Base-by-base conservation (phyloP, 805 yeast genomes). In the Candida maris region DNA sequence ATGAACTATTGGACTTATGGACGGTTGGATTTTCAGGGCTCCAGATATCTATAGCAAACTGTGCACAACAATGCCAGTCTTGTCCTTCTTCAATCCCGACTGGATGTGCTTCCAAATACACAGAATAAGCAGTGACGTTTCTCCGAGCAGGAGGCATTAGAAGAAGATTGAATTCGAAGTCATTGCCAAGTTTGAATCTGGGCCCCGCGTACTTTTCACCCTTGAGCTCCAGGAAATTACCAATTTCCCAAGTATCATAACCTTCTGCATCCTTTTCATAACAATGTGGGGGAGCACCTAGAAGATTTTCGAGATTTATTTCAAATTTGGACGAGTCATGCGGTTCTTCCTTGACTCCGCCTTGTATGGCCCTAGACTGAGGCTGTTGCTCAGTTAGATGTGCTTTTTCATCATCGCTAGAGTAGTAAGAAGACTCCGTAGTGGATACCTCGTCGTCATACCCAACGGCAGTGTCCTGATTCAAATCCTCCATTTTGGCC, bases 61-160 rank as follows among this genome's bases (percentile, higher is more conserved):
- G 95, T 3, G 93, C 95, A 62, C 97, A 88, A n/a, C 78, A 81
- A 38, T 79, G 79, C 95, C 96, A 88, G 38, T 75, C 74, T 8
- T 44, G 48, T 4, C 46, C 57, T 13, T 52, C 61, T 4, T 51
- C 48, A 24, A 44, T 41, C n/a, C 46, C 41, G 14, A 35, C 37
- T 8, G 78, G 78, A 42, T 76, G 73, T 0, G 95, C 93, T 49
- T 87, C 95, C 44, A 93, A 64, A 57, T 87, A 93, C 18, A 87
- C 59, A 0, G 96, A 86, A 6, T 86, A 59, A 38, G 70, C 65
- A 42, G 69, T 69, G 34, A 74, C 67, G 31, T 73, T 68, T 49
- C 81, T 83, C 2, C 94, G 93, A 32, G 72, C 73, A 10, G 49
- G 48, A 0, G 96, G 95, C 56, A 88, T 85, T 23, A 91, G 56